Percentiles rank a stretch among this genome's conserved stretches.
These are phyloP conservation scores for Betula pendula DNA, from an alignment of 306 rosid species.

Conservation along the genomic window DNA sequence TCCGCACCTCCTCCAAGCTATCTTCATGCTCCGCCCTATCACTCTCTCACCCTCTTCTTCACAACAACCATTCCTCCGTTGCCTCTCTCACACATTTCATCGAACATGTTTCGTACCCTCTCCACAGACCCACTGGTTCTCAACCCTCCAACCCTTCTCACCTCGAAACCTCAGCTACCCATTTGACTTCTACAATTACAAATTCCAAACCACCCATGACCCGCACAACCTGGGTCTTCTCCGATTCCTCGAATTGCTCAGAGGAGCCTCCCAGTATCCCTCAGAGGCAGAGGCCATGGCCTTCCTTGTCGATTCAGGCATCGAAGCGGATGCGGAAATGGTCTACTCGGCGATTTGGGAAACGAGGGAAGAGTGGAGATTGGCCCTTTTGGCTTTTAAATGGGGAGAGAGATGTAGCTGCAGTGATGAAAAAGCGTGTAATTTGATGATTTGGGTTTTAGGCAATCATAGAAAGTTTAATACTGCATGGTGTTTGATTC, in stretches of 20 bases:
- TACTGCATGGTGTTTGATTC: conserved; percentile 77
- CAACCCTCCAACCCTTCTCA: conserved; percentile 33
- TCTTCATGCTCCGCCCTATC: not conserved
- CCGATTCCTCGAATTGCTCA: conserved; percentile 54
- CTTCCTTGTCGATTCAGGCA: conserved; percentile 45
- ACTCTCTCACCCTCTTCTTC: not conserved
- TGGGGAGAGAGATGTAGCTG: conserved; percentile 61
- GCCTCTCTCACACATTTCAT: conserved; percentile 54
- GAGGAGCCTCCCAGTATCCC: conserved; percentile 25
- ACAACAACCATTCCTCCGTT: not conserved
- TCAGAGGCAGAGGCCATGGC: conserved; percentile 56
- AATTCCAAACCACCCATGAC: conserved; percentile 26
- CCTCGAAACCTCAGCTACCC: conserved; percentile 25
- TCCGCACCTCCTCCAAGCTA: conserved; percentile 25
- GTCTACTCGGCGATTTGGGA: conserved; percentile 67
- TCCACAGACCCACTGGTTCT: conserved; percentile 30
- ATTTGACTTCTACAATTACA: conserved; percentile 22
- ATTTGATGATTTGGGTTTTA: conserved; percentile 81
- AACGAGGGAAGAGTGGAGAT: conserved; percentile 59
- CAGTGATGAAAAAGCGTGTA: conserved; percentile 58
- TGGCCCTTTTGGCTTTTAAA: conserved; percentile 63
- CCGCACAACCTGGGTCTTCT: conserved; percentile 32
- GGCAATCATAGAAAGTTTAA: conserved; percentile 67
- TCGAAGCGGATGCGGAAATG: conserved; percentile 39
- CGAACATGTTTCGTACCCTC: conserved; percentile 49